phyloP scores from a whole-genome alignment of 2,329 filamentous ascomycete species.

The Monosporascus sp. region DNA sequence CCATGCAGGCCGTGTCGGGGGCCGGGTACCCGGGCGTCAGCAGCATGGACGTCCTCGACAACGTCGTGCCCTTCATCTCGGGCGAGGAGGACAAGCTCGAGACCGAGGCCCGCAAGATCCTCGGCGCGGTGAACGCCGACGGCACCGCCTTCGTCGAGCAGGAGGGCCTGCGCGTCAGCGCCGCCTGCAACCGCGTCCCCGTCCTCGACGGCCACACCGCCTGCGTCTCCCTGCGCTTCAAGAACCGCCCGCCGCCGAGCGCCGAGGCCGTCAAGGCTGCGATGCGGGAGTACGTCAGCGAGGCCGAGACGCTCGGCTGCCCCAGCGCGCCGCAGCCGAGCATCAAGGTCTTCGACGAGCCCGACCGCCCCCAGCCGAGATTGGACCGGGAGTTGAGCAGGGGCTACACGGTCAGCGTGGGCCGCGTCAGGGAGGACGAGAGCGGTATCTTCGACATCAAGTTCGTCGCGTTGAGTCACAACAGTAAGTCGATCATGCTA shows the following conservation, averaged over 20 bases:
- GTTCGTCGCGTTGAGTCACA: constrained; percentile 88
- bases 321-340: constrained; percentile 77
- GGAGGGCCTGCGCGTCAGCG: constrained; percentile 67
- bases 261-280: constrained; percentile 74
- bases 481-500: constrained; percentile 41
- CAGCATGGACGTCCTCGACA: constrained; percentile 94
- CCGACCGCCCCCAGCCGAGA: constrained; percentile 84
- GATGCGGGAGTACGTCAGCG: constrained; percentile 73
- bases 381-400: constrained; percentile 79
- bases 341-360: constrained; percentile 85
- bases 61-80: constrained; percentile 87
- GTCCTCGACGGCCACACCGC: constrained; percentile 93
- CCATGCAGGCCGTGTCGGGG: constrained; percentile 90
- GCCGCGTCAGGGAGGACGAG: constrained; percentile 78
- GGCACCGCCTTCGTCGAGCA: constrained; percentile 74
- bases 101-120: constrained; percentile 90
- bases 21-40: constrained; percentile 87
- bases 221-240: constrained; percentile 85
- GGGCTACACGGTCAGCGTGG: constrained; percentile 89
- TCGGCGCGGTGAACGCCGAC: constrained; percentile 68
- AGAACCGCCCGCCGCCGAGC: constrained; percentile 65
- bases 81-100: constrained; percentile 97
- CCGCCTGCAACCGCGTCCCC: constrained; percentile 89
- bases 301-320: constrained; percentile 78
- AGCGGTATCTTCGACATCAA: constrained; percentile 90